Percentiles rank a stretch among this genome's conserved stretches.
phyloP scores from a whole-genome alignment of 2,329 filamentous ascomycete species.

The Xylaria sp. region DNA sequence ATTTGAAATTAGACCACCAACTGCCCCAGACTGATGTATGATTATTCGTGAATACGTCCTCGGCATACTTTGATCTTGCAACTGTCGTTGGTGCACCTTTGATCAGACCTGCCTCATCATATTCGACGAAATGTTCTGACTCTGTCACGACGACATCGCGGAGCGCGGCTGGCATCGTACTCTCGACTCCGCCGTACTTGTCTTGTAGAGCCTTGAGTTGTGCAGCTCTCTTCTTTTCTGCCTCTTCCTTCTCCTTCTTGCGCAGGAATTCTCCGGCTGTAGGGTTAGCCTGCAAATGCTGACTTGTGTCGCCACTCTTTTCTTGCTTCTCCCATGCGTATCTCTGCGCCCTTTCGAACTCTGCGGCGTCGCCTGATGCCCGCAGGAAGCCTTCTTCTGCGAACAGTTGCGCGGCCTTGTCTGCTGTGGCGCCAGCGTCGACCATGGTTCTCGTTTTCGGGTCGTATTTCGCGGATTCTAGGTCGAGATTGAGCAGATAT shows the following conservation, averaged over 20 bases:
- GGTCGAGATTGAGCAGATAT: conserved; percentile 92
- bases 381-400: conserved; percentile 94
- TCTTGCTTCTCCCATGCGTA: conserved; percentile 98
- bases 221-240: conserved; percentile 73
- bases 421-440: conserved; percentile 81
- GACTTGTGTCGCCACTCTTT: conserved; percentile 77
- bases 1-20: conserved; percentile 96
- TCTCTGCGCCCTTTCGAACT: conserved; percentile 88
- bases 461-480: conserved; percentile 97
- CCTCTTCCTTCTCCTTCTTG: conserved; percentile 81
- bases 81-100: conserved; percentile 84
- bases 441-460: conserved; percentile 95
- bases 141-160: conserved; percentile 77
- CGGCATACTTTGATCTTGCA: conserved; percentile 89
- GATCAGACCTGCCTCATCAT: conserved; percentile 88
- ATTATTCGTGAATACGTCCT: conserved; percentile 90
- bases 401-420: conserved; percentile 83
- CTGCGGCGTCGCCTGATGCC: conserved; percentile 88
- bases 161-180: conserved; percentile 68
- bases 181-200: conserved; percentile 81
- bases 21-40: conserved; percentile 94
- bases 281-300: conserved; percentile 95
- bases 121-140: conserved; percentile 90
- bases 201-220: conserved; percentile 77
- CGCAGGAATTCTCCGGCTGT: conserved; percentile 88